phyloP scores from a whole-genome alignment of 2,329 filamentous ascomycete genomes.

The Aspergillus sp. region DNA sequence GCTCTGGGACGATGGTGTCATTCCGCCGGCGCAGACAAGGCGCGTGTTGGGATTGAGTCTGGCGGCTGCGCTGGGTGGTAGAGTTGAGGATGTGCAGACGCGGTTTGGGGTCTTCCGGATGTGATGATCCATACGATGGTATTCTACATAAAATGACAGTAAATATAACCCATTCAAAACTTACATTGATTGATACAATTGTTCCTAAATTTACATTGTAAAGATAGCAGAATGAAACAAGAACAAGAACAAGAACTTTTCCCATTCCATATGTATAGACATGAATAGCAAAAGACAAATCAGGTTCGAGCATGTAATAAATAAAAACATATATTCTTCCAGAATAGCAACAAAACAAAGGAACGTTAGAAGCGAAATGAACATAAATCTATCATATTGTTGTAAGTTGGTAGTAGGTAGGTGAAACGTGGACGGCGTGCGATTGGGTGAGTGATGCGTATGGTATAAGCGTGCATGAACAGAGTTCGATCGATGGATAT shows the following conservation, averaged over 20 bases:
- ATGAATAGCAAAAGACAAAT: neutral
- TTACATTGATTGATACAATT: too few relatives aligned
- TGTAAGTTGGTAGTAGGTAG: neutral
- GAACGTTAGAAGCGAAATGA: conserved; percentile 15
- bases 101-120: conserved; percentile 79
- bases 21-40: conserved; percentile 69
- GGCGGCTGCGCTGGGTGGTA: conserved; percentile 63
- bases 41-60: conserved; percentile 66
- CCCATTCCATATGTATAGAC: neutral
- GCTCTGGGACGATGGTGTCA: conserved; percentile 84
- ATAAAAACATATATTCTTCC: neutral
- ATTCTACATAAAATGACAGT: neutral
- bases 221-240: neutral
- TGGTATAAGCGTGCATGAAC: conserved; percentile 2
- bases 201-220: neutral
- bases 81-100: conserved; percentile 54
- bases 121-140: conserved; percentile 40
- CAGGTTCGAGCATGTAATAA: neutral
- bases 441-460: conserved; percentile 2
- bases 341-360: conserved; percentile 4
- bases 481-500: neutral
- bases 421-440: conserved; percentile 14
- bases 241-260: neutral
- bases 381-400: conserved; percentile 22
- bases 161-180: too few relatives aligned